Evolutionary conservation across 1,284 basidiomycete species (phyloP).

Genomic region (Malassezia equina): DNA sequence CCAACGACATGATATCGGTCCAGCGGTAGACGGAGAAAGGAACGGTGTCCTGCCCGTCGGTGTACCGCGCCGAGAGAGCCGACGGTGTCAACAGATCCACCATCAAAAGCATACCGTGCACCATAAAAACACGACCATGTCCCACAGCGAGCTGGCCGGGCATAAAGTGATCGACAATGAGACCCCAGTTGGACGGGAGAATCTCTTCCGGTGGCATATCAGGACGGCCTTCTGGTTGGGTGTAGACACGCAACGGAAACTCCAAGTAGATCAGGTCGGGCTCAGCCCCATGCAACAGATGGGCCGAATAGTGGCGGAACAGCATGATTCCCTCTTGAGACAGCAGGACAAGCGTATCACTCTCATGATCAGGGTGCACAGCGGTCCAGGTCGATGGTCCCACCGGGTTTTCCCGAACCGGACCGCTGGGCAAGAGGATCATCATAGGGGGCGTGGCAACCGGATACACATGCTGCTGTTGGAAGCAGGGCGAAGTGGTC

Average conservation of each 20-base stretch:
- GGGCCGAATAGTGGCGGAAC: slow-evolving; percentile 25
- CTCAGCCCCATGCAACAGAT: slow-evolving; percentile 17
- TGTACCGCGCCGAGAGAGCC: neutral
- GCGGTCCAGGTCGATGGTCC: slow-evolving; percentile 24
- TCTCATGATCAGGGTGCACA: slow-evolving; percentile 30
- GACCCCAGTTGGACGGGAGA: neutral
- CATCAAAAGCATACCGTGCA: neutral
- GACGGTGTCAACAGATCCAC: neutral
- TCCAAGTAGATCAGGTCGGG: slow-evolving; percentile 24
- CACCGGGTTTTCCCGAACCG: slow-evolving; percentile 22
- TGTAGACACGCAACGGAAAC: slow-evolving; percentile 20
- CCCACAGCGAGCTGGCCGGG: slow-evolving; percentile 5
- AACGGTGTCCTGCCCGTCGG: neutral
- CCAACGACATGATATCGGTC: neutral
- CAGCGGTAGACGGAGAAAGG: slow-evolving; percentile 12
- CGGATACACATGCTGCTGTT: slow-evolving; percentile 21
- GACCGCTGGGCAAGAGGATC: slow-evolving; percentile 9
- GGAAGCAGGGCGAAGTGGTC: slow-evolving; percentile 10
- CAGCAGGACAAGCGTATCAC: slow-evolving; percentile 29
- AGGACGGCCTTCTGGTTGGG: neutral
- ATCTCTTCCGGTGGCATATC: neutral
- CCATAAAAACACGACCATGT: slow-evolving; percentile 9
- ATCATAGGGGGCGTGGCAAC: slow-evolving; percentile 15
- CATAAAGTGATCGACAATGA: neutral
- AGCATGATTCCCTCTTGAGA: slow-evolving; percentile 29